Evolutionary conservation across 495 filamentous ascomycete genomes (phyloP).

Genomic region (Cercophora newfieldiana): DNA sequence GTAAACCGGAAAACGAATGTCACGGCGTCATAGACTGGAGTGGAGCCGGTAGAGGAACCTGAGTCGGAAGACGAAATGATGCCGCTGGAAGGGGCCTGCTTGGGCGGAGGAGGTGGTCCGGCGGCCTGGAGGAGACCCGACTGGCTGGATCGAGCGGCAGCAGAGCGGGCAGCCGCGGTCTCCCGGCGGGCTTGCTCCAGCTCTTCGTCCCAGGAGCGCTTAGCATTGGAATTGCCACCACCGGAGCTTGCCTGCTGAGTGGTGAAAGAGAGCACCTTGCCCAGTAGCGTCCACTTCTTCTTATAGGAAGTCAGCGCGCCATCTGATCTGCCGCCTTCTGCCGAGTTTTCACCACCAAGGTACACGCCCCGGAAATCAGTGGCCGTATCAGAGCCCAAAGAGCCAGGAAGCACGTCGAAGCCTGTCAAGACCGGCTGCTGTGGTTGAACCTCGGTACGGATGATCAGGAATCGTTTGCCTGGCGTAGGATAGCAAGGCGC

Average conservation of each 20-base stretch:
- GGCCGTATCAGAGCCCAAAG: conserved; percentile 4
- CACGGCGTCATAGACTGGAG: conserved; percentile 43
- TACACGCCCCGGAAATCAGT: conserved; percentile 21
- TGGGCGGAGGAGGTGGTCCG: conserved; percentile 36
- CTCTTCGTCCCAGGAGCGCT: conserved; percentile 41
- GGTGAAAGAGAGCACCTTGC: conserved; percentile 63
- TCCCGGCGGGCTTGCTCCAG: conserved; percentile 46
- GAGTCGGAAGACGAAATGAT: conserved; percentile 38
- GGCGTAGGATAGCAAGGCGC: conserved; percentile 85
- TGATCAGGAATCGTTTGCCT: conserved; percentile 87
- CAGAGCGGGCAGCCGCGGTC: conserved; percentile 39
- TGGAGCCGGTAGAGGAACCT: conserved; percentile 43
- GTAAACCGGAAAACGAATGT: conserved; percentile 50
- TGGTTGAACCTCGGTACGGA: conserved; percentile 75
- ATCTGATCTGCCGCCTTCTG: conserved; percentile 11
- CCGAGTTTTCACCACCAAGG: neutral
- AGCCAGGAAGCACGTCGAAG: conserved; percentile 42
- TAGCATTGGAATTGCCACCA: conserved; percentile 1
- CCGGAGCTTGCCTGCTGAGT: conserved; percentile 25
- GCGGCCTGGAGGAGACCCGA: conserved; percentile 13
- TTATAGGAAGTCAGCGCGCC: conserved; percentile 43
- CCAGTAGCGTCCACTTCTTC: conserved; percentile 68
- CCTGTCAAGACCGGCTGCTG: conserved; percentile 47
- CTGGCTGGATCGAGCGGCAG: conserved; percentile 19
- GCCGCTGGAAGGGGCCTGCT: conserved; percentile 23